phyloP scores from a whole-genome alignment of 129 eudicot species.

The Kitagawia praeruptora region DNA sequence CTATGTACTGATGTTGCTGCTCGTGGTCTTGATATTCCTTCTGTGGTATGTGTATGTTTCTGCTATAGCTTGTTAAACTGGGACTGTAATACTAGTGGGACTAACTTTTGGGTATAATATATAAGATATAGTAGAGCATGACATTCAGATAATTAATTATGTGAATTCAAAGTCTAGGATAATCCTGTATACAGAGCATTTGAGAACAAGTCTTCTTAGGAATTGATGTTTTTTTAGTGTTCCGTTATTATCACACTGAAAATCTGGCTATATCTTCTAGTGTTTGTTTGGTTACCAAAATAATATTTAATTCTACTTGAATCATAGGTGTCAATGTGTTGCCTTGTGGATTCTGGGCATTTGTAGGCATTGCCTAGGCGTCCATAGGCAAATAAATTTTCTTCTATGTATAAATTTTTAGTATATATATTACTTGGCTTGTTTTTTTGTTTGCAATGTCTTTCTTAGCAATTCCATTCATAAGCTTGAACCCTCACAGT shows the following conservation, averaged over 20 bases:
- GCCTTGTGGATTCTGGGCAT: not conserved
- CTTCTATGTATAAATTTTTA: not conserved
- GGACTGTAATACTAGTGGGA: not conserved
- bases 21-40: constrained; percentile 11
- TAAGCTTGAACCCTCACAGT: not conserved
- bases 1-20: constrained; percentile 12
- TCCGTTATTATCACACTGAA: no score
- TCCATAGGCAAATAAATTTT: not conserved
- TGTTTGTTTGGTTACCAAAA: no score
- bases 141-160: not conserved
- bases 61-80: not conserved
- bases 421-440: not conserved
- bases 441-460: not conserved
- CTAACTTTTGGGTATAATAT: not conserved
- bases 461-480: not conserved
- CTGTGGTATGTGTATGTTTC: not conserved
- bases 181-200: not conserved
- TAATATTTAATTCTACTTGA: no score
- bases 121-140: not conserved
- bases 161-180: not conserved
- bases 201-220: not conserved
- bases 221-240: not conserved
- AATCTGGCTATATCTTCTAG: no score
- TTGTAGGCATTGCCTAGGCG: not conserved
- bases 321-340: no score